Evolutionary conservation across 129 eudicot genomes (phyloP).

Genomic region (Erigeron canadensis): DNA sequence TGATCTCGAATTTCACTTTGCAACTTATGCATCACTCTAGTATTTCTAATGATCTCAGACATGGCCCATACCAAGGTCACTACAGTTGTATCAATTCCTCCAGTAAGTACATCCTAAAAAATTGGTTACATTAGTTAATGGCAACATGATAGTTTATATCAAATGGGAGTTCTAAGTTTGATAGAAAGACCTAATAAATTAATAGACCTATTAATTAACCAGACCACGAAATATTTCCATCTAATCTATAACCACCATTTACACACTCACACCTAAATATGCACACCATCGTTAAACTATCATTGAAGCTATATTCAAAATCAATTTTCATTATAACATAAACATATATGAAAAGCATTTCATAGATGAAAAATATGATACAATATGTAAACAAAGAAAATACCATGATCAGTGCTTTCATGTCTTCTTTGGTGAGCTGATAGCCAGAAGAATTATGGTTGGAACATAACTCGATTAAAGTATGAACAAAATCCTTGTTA

Average conservation of each 20-base stretch:
- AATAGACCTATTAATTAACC: too few relatives aligned
- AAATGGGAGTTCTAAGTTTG: too few relatives aligned
- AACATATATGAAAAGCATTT: too few relatives aligned
- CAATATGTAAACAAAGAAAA: not conserved
- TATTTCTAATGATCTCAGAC: conserved; percentile 1
- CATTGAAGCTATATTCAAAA: too few relatives aligned
- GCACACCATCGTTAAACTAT: too few relatives aligned
- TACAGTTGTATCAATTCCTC: not conserved
- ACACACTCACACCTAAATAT: too few relatives aligned
- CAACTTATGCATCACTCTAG: not conserved
- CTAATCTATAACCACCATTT: too few relatives aligned
- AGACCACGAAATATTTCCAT: too few relatives aligned
- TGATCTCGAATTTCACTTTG: not conserved
- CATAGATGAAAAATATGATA: too few relatives aligned
- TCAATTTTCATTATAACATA: too few relatives aligned
- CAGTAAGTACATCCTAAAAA: not conserved
- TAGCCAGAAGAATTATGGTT: not conserved
- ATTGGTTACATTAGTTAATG: not conserved
- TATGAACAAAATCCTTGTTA: not conserved
- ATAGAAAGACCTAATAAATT: too few relatives aligned
- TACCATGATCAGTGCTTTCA: not conserved
- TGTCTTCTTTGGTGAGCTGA: not conserved
- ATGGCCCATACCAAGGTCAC: not conserved
- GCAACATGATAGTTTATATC: too few relatives aligned
- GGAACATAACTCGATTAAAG: not conserved